Evolutionary conservation across 805 yeast genomes (phyloP).

Genomic region (Saccharomycopsis guyanensis): DNA sequence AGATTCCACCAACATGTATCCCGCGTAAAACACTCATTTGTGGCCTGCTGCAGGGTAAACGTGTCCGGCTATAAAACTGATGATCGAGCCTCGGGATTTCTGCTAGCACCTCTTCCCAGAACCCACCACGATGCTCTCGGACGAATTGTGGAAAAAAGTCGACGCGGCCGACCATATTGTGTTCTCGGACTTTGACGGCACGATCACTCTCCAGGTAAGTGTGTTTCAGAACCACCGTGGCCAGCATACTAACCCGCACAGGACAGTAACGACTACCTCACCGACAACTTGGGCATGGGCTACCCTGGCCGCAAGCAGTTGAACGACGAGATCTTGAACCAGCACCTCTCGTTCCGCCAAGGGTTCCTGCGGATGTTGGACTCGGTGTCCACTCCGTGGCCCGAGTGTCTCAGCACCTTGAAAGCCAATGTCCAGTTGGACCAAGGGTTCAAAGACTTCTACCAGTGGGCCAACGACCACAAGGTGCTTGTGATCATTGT

Average conservation of each 20-base stretch:
- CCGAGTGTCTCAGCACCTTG: conserved; percentile 69
- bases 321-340: conserved; percentile 67
- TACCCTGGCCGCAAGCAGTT: conserved; percentile 53
- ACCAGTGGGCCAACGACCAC: conserved; percentile 65
- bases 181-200: conserved; percentile 97
- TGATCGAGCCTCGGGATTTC: too few species aligned
- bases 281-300: conserved; percentile 88
- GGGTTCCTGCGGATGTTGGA: conserved; percentile 82
- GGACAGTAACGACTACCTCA: conserved; percentile 87
- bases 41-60: too few species aligned
- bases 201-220: conserved; percentile 70
- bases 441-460: conserved; percentile 81
- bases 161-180: conserved; percentile 41
- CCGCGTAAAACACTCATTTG: too few species aligned
- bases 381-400: conserved; percentile 58
- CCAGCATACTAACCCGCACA: not conserved
- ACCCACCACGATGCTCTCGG: not conserved
- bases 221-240: too few species aligned
- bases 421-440: conserved; percentile 66
- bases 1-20: too few species aligned
- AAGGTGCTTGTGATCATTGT: conserved; percentile 81
- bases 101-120: too few species aligned
- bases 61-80: too few species aligned
- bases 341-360: conserved; percentile 62
- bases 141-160: conserved; percentile 7